Percentiles rank a stretch among this genome's conserved stretches.
These are phyloP conservation scores for Carpinus fangiana DNA, from an alignment of 306 rosid species.

Conservation along the genomic window DNA sequence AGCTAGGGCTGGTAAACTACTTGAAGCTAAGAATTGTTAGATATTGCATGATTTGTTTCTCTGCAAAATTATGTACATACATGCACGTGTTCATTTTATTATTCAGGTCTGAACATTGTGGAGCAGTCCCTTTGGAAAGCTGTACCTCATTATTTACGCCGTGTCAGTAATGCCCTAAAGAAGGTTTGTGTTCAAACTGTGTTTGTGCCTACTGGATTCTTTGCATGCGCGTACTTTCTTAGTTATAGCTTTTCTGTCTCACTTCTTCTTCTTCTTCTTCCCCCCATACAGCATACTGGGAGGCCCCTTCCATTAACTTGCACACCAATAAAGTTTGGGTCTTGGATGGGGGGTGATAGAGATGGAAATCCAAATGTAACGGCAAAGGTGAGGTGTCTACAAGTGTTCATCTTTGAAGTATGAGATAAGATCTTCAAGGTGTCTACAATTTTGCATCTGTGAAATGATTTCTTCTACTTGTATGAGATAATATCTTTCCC, in stretches of 20 bases:
- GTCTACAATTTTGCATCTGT: neutral
- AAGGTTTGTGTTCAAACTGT: conserved; percentile 52
- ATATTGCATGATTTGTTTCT: conserved; percentile 18
- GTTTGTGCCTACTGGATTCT: conserved; percentile 28
- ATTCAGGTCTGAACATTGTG: conserved; percentile 84
- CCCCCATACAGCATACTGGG: conserved; percentile 73
- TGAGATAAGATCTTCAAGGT: conserved; percentile 12
- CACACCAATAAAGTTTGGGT: conserved; percentile 91
- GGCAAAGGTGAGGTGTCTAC: conserved; percentile 61
- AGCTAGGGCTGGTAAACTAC: conserved; percentile 82
- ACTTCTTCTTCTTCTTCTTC: conserved; percentile 21
- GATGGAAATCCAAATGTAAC: conserved; percentile 98
- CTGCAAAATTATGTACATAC: conserved; percentile 4
- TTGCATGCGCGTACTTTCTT: neutral
- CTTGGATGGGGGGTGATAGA: conserved; percentile 99
- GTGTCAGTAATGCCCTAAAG: conserved; percentile 93
- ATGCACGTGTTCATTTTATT: conserved; percentile 24
- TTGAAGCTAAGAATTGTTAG: conserved; percentile 25
- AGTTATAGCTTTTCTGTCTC: neutral
- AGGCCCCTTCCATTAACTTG: conserved; percentile 89
- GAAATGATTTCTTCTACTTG: neutral
- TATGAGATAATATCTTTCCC: neutral
- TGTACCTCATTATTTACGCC: conserved; percentile 90
- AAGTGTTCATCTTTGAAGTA: conserved; percentile 11
- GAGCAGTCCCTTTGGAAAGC: conserved; percentile 98